phyloP scores from a whole-genome alignment of 176 grass and related monocot genomes.

The Poa annua region DNA sequence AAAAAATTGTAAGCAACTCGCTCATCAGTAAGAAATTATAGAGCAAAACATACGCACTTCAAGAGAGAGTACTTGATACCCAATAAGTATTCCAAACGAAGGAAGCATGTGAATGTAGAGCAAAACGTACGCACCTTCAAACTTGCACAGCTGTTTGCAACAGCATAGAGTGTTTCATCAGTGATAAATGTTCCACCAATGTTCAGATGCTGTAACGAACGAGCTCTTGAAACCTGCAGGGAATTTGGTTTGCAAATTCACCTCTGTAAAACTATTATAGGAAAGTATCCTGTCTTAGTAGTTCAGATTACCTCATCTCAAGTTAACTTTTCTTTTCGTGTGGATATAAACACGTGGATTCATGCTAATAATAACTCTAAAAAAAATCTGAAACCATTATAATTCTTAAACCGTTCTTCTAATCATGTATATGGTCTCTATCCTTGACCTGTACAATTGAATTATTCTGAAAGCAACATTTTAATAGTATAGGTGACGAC shows the following conservation, averaged over 20 bases:
- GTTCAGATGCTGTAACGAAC: constrained; percentile 83
- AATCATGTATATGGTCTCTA: not conserved
- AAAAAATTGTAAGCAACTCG: not conserved
- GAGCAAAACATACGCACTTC: too few relatives aligned
- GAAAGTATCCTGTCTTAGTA: not conserved
- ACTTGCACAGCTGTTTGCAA: constrained; percentile 63
- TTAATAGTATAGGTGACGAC: constrained; percentile 18
- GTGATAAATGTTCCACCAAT: constrained; percentile 93
- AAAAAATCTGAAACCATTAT: not conserved
- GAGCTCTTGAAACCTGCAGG: constrained; percentile 78
- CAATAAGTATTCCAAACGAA: constrained; percentile 12
- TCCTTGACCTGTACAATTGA: not conserved
- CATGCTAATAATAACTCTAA: not conserved
- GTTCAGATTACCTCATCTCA: not conserved
- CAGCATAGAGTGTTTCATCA: constrained; percentile 81
- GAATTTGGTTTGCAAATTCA: not conserved
- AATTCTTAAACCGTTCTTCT: not conserved
- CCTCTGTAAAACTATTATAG: not conserved
- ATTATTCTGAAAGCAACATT: constrained; percentile 27
- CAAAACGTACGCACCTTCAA: constrained; percentile 55
- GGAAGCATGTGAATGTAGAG: not conserved
- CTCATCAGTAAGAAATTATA: not conserved
- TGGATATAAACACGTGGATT: not conserved
- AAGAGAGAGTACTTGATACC: not conserved
- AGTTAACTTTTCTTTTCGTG: not conserved